Evolutionary conservation across 1,139 yeast genomes (phyloP), one percentile per base, ranked within the genome.

Genomic region (Saccharomyces hybrid): DNA sequence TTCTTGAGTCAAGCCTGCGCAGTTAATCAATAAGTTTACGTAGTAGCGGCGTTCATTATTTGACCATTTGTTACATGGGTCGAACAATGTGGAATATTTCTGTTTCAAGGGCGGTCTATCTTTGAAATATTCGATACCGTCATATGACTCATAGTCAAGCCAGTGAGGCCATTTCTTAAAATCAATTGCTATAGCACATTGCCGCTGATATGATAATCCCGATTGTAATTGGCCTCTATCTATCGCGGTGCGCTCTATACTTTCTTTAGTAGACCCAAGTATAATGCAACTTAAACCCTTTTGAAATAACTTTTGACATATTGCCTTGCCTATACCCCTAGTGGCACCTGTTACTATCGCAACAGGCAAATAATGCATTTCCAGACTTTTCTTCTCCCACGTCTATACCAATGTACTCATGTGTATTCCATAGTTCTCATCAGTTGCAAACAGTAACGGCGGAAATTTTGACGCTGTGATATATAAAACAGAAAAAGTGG

Each of bases 261-360:
- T 11, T 54, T 68, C 64, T 44, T 68, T 71, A 55, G 79, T 75
- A 46, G 95, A 71, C 0, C 96, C 83, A 7, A 88, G 62, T 16
- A 88, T 68, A 0, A 87, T 76, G 11, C 88, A 75, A 16, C 78
- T 76, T 26, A 85, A 79, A 1, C 96, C 96, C 48, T 77, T 67
- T 0, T 61, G 51, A 0, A 96, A 84, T 34, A 91, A 72, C 52
- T 67, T 70, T 46, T 70, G 64, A 0, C 93, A 84, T 16, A 91
- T 79, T 0, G 83, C 82, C 5, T 76, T 72, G 0, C 99, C 99
- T 29, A 91, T 75, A 0, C 98, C 98, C 60, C 82, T 73, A 0
- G 96, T 87, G 0, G 89, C 96, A 0, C 99, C 99, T 0, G 97
- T 90, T 1, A 91, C 71, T 4, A 85, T 61, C 0, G 88, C 90